Evolutionary conservation across 2,329 filamentous ascomycete species (phyloP).

Genomic region (Ceratocystis cacaofunesta): DNA sequence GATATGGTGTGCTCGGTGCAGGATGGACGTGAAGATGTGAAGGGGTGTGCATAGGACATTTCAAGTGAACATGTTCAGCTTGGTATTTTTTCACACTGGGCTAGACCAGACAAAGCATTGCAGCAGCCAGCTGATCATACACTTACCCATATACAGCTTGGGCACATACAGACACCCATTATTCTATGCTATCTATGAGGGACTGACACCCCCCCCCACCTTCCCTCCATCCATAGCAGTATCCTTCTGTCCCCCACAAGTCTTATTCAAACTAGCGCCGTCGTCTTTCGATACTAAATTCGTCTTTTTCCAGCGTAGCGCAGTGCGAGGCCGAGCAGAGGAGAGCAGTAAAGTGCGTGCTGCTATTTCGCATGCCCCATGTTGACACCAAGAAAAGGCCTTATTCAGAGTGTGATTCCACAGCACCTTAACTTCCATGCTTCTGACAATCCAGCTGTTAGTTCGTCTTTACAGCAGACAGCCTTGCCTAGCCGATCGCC

Average conservation of each 20-base stretch:
- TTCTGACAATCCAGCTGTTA: not conserved
- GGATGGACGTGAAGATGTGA: not conserved
- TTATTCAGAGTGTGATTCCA: not conserved
- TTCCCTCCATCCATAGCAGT: no score
- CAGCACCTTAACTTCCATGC: not conserved
- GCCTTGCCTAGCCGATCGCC: not conserved
- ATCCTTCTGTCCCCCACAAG: no score
- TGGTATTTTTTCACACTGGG: not conserved
- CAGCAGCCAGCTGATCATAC: not conserved
- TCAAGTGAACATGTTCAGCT: not conserved
- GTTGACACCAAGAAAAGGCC: not conserved
- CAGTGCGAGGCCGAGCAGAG: no score
- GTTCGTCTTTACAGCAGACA: not conserved
- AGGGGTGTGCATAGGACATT: not conserved
- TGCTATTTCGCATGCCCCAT: not conserved
- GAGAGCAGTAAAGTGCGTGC: no score
- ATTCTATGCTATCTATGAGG: no score
- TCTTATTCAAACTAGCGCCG: no score
- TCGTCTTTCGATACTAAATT: no score
- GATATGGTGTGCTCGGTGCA: not conserved
- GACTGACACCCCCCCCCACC: no score
- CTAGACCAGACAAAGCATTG: not conserved
- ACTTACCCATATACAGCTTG: not conserved
- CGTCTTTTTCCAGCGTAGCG: no score
- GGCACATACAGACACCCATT: not conserved